Evolutionary conservation across 2,329 filamentous ascomycete genomes (phyloP).

Genomic region (Chrysoporthe deuterocubensis): DNA sequence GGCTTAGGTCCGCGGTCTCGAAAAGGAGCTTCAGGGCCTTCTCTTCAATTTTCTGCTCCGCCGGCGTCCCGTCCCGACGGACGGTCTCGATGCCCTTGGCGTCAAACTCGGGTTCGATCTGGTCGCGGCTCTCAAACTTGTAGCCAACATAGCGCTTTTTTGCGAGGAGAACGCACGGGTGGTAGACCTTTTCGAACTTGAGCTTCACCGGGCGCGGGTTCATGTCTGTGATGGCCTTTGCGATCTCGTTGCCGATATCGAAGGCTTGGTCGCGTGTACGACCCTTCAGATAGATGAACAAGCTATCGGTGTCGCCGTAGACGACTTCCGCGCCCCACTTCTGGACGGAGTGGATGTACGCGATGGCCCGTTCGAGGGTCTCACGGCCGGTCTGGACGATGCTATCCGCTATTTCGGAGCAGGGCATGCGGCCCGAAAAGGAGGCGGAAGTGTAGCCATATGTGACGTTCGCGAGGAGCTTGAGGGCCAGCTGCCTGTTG

Average conservation of each 20-base stretch:
- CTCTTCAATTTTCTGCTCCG: conserved; percentile 96
- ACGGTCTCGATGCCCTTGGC: conserved; percentile 99
- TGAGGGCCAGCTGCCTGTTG: conserved; percentile 90
- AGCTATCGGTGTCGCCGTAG: conserved; percentile 94
- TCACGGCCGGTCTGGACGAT: conserved; percentile 96
- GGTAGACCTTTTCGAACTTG: conserved; percentile 98
- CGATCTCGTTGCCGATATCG: conserved; percentile 89
- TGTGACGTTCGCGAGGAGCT: conserved; percentile 97
- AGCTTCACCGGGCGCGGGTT: conserved; percentile 93
- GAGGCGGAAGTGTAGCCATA: conserved; percentile 98
- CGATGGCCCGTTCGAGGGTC: conserved; percentile 91
- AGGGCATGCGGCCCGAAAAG: conserved; percentile 97
- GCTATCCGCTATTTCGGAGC: conserved; percentile 95
- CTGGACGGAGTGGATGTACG: conserved; percentile 84
- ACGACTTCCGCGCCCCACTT: conserved; percentile 95
- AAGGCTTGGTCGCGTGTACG: conserved; percentile 89
- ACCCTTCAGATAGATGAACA: conserved; percentile 89
- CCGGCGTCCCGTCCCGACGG: conserved; percentile 89
- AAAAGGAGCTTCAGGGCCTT: conserved; percentile 88
- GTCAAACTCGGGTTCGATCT: conserved; percentile 85
- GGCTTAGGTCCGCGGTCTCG: conserved; percentile 83
- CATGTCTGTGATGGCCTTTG: conserved; percentile 81
- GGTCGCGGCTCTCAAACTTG: conserved; percentile 83
- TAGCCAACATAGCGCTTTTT: conserved; percentile 99
- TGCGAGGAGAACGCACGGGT: conserved; percentile 88